phyloP scores from a whole-genome alignment of 2,329 filamentous ascomycete species.

The Leptographium procerum region DNA sequence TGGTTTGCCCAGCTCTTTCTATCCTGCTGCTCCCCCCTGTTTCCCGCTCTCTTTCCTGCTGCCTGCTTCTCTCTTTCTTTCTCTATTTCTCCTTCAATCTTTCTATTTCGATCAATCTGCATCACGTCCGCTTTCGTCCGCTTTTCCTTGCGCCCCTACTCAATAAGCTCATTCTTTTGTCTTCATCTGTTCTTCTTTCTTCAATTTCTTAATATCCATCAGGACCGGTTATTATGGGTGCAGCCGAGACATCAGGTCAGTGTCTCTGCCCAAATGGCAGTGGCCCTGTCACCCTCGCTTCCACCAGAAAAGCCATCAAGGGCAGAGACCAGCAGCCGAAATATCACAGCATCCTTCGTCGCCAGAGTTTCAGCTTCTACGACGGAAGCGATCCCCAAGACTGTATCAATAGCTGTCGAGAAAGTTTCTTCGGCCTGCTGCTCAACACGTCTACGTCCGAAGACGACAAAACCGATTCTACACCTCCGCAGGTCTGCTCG shows the following conservation, averaged over 20 bases:
- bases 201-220: neutral
- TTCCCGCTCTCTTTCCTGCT: neutral
- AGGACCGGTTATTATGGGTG: slow-evolving; percentile 3
- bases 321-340: neutral
- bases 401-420: slow-evolving; percentile 9
- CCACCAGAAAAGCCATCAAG: neutral
- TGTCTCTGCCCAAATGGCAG: slow-evolving; percentile 10
- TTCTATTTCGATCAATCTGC: neutral
- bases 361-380: neutral
- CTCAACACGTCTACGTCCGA: neutral
- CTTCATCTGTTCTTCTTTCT: too few species aligned
- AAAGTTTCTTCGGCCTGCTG: slow-evolving; percentile 6
- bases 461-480: too few species aligned
- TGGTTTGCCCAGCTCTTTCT: neutral
- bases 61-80: neutral
- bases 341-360: neutral
- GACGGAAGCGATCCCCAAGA: slow-evolving; percentile 6
- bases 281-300: neutral
- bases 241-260: slow-evolving; percentile 8
- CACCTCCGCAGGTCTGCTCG: slow-evolving; percentile 2
- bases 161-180: neutral
- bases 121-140: neutral
- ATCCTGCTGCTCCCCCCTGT: too few species aligned
- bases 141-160: neutral
- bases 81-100: neutral